phyloP scores from a whole-genome alignment of 768 basidiomycete genomes.

The Termitomyces sp. region DNA sequence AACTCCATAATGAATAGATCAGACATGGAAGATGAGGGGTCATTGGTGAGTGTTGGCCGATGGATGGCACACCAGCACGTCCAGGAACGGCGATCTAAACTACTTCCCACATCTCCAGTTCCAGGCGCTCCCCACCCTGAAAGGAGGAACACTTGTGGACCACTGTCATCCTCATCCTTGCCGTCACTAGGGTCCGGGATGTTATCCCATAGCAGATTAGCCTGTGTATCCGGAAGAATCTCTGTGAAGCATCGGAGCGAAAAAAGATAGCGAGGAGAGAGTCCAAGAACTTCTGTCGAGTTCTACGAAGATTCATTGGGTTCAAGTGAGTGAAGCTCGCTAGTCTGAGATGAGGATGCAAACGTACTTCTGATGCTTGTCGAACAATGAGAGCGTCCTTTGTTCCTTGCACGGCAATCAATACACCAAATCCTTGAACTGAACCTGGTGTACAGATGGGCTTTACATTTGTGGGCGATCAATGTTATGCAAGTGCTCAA shows the following conservation, averaged over 20 bases:
- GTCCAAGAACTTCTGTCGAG: conserved; percentile 64
- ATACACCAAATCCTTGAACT: conserved; percentile 78
- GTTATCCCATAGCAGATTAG: conserved; percentile 65
- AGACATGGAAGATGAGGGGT: conserved; percentile 4
- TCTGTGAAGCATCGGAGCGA: conserved; percentile 68
- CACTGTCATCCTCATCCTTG: conserved; percentile 35
- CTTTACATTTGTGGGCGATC: conserved; percentile 23
- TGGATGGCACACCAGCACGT: conserved; percentile 69
- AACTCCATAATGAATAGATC: conserved; percentile 68
- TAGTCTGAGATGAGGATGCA: not conserved
- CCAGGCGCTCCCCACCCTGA: conserved; percentile 69
- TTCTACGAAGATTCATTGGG: conserved; percentile 43
- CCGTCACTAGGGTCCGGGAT: conserved; percentile 58
- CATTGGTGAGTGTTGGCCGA: conserved; percentile 30
- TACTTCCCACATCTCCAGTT: conserved; percentile 24
- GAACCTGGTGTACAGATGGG: conserved; percentile 81
- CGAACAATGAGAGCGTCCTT: conserved; percentile 54
- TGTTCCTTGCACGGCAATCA: conserved; percentile 63
- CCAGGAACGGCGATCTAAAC: conserved; percentile 42
- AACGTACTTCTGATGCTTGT: conserved; percentile 72
- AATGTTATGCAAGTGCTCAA: not conserved
- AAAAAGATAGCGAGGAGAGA: conserved; percentile 68
- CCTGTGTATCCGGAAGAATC: conserved; percentile 59
- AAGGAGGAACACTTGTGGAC: conserved; percentile 62
- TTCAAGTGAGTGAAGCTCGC: not conserved